Evolutionary conservation across 2,329 filamentous ascomycete genomes (phyloP).

Genomic region (Trematosphaeria pertusa): DNA sequence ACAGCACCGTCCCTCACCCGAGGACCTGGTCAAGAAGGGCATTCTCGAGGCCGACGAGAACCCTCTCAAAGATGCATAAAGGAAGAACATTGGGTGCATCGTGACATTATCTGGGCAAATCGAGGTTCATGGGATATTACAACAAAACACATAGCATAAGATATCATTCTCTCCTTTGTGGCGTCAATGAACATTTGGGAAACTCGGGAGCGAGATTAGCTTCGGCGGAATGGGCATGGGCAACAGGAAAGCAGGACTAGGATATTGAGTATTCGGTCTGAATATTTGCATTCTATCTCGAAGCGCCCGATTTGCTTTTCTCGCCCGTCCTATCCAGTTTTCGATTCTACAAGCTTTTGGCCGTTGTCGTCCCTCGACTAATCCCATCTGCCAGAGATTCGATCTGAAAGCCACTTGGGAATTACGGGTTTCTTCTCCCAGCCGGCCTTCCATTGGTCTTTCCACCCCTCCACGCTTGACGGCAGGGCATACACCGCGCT

Average conservation of each 20-base stretch:
- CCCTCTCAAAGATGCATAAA: constrained; percentile 36
- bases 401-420: constrained; percentile 65
- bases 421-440: constrained; percentile 67
- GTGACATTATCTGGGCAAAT: neutral
- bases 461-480: constrained; percentile 59
- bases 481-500: constrained; percentile 76
- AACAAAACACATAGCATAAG: constrained; percentile 9
- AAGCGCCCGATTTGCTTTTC: neutral
- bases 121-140: neutral
- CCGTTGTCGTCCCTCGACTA: no score
- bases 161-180: constrained; percentile 1
- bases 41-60: constrained; percentile 68
- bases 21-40: constrained; percentile 83
- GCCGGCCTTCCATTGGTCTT: constrained; percentile 48
- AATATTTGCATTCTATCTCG: neutral
- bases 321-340: no score
- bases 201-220: neutral
- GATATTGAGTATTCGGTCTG: neutral
- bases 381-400: constrained; percentile 51
- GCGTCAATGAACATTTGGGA: constrained; percentile 4
- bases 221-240: neutral
- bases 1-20: constrained; percentile 69
- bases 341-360: no score
- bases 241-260: constrained; percentile 1
- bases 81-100: neutral